Base-by-base conservation (phyloP, 2,329 filamentous ascomycete genomes). In the Claviceps cyperi region DNA sequence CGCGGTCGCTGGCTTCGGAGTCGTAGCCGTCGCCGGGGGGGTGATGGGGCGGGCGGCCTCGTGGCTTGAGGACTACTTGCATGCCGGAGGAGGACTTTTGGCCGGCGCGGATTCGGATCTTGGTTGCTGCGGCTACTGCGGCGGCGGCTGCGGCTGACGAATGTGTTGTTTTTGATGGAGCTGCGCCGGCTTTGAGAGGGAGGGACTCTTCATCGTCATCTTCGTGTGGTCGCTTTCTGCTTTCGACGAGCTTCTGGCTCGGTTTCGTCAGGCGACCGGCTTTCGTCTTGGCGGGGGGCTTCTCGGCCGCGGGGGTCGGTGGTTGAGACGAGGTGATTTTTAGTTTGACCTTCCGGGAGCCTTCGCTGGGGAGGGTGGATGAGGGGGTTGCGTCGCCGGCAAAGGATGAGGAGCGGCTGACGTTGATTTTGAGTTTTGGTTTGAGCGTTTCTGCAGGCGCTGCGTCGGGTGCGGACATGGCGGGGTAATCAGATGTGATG, bases 11-110 rank as follows among this genome's bases (percentile, higher is more conserved):
- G 13, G 90, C 88, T 66, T 97, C 92, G 3, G 90, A 96, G 64
- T 98, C 92, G 66, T 97, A 98, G 7, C 91, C 92, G 50, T 94
- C 88, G 48, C 92, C 92, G 1, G 80, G 77, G 5, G 81, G 81
- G 55, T 86, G 78, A 35, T 77, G 71, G 6, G 86, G 83, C 1
- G 78, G 74, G 54, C 80, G 77, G n/a, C 83, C 83, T 57, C 82
- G 80, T 46, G 79, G 72, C 59, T 81, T 83, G 51, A 86, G 62
- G 44, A 70, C 66, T 19, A 71, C 53, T 46, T 69, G 64, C 43
- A 65, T 68, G 51, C 53, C 62, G 46, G 58, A 32, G 28, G 28
- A 32, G 28, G 28, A 55, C 50, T 73, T 65, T 19, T 66, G 59
- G 21, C 66, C 70, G 44, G 62, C 60, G 41, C 66, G 64, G 45